A percentile compares a stretch with the other conserved stretches of the same genome.
phyloP scores from a whole-genome alignment of 1,284 basidiomycete species.

The Chalciporus piperatoides region DNA sequence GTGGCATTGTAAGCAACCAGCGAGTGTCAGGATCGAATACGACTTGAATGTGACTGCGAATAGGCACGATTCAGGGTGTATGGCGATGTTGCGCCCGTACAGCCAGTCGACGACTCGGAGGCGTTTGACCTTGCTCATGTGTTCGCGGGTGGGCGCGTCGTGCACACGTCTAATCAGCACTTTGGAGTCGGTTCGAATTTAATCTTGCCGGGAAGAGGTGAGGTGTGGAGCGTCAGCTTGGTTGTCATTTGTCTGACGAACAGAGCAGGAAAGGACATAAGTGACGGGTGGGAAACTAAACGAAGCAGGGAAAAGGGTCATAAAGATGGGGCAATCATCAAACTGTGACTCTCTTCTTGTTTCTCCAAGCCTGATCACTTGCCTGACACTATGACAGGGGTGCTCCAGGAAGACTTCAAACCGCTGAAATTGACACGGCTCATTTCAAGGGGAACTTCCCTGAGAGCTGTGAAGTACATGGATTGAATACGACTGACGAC shows the following conservation, averaged over 20 bases:
- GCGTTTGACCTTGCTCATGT: conserved; percentile 87
- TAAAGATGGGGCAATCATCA: conserved; percentile 89
- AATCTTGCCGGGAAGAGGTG: conserved; percentile 84
- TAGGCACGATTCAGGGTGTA: conserved; percentile 88
- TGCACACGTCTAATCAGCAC: conserved; percentile 86
- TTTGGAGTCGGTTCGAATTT: conserved; percentile 92
- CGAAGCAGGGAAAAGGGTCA: conserved; percentile 78
- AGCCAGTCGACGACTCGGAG: conserved; percentile 48
- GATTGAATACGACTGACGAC: conserved; percentile 45
- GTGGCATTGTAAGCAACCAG: conserved; percentile 73
- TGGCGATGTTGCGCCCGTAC: conserved; percentile 68
- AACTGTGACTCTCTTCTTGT: conserved; percentile 57
- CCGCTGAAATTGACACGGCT: conserved; percentile 89
- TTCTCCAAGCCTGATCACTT: conserved; percentile 4
- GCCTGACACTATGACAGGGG: conserved; percentile 43
- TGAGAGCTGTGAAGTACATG: conserved; percentile 83
- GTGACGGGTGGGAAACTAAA: conserved; percentile 98
- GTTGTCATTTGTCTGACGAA: neutral
- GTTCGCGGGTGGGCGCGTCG: conserved; percentile 82
- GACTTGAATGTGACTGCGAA: conserved; percentile 7
- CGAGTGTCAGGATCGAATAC: neutral
- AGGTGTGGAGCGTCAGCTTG: conserved; percentile 3
- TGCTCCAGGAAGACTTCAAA: conserved; percentile 65
- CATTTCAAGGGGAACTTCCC: conserved; percentile 98
- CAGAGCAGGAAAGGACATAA: conserved; percentile 76